Evolutionary conservation across 345 rosid species (phyloP), one percentile per base, ranked within the genome.

Genomic region (Eucalyptus caleyi): DNA sequence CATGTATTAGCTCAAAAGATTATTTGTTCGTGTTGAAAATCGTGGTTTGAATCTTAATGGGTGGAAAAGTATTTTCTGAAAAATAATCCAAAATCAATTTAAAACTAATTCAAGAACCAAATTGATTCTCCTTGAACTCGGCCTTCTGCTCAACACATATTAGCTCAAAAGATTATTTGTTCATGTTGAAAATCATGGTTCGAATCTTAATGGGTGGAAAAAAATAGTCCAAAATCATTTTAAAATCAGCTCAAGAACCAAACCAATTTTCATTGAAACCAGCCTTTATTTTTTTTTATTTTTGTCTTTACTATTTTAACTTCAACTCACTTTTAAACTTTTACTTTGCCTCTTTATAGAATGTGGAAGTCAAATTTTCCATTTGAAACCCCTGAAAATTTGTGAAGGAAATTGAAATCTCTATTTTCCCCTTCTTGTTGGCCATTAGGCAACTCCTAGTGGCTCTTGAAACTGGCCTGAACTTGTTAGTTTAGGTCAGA

Each of bases 331-430:
- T 40, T 40, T 40, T 40, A 40, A 40, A 40, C 42, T 40, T 40
- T 40, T 40, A 40, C 4, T 40, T 6, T 40, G 5, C 2, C 49
- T 47, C 13, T 47, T 47, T 47, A 47, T 14, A 50, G 0, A 14
- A 16, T 50, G 3, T 14, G 1, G 0, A 16, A 49, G 15, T 49
- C 2, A 0, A 49, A 1, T 49, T 49, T 13, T 49, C 1, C 6
- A 49, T 47, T 0, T 3, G 12, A 11, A 47, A 47, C 49, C 2
- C 54, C 0, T 6, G 1, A 51, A 51, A 51, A 0, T 16, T 21
- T 51, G 54, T 51, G 54, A 1, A 50, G 7, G 9, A 9, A 16
- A 51, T 16, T 0, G 2, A 16, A 16, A 8, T 16, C 54, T 50
- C 21, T 1, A 50, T 2, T 50, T 50, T 0, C 1, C 54, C 8